Base-by-base conservation (phyloP, 257 asterid species). In the Linderniella brevidens region DNA sequence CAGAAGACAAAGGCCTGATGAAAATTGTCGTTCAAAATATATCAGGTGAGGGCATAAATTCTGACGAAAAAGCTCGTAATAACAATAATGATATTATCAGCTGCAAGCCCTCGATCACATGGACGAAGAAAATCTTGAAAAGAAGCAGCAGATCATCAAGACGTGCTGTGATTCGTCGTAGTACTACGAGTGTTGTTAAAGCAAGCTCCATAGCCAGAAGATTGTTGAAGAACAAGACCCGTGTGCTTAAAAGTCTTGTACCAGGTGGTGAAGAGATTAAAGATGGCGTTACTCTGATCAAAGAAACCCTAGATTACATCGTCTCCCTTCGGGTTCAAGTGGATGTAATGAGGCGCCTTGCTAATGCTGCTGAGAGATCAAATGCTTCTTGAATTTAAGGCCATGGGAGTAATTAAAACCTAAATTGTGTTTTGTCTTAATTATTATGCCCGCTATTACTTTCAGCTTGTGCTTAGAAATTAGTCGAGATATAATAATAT, bases 241-340 rank as follows among this genome's bases (percentile, higher is more conserved):
- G 75, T 14, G 70, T 71, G 76, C 92, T 86, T 35, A 75, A 75
- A 58, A 69, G 70, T 19, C 87, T 86, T 58, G 80, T 86, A 1
- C 97, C 97, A 9, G 97, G 97, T 0, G 94, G 97, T 25, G 63
- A 75, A 59, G 52, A 35, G 20, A 69, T 86, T 81, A 29, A 32
- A 6, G 87, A 77, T 66, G 82, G 63, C 9, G 32, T 67, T 25
- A 63, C 57, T n/a, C 55, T 86, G 69, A 77, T 86, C 17, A 72
- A 60, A 43, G 97, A 86, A 79, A 82, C 97, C 80, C 84, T 86
- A 77, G 97, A 86, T 73, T 86, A 86, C 19, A 71, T 82, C 8
- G 54, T 71, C 35, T 75, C 92, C 15, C 68, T 86, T 18, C 68
- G 71, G 4, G 74, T 82, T 53, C 97, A 86, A 46, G 92, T 86